Conservation (phyloP, 768 basidiomycete species). For the Termitomyces sp. region DNA sequence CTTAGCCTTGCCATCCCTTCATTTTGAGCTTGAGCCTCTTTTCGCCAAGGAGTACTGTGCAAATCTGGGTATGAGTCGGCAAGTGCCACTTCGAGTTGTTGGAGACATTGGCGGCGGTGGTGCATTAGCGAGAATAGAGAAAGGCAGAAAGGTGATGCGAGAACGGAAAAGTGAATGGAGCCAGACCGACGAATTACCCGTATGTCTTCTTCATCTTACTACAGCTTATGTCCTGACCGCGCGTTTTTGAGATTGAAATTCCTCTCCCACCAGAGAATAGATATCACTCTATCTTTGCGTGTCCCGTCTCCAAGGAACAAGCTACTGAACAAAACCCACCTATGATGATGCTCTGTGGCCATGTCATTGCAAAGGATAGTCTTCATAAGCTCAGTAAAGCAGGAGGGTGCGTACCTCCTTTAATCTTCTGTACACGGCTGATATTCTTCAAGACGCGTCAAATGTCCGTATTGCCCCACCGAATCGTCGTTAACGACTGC, state of each 20-base stretch:
- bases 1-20: constrained; percentile 63
- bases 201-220: constrained; percentile 25
- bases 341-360: constrained; percentile 97
- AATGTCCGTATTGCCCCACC: constrained; percentile 93
- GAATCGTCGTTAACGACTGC: constrained; percentile 60
- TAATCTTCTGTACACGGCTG: not conserved
- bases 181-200: constrained; percentile 84
- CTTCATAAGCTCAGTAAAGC: constrained; percentile 85
- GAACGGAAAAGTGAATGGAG: constrained; percentile 93
- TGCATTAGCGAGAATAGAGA: constrained; percentile 87
- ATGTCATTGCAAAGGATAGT: constrained; percentile 92
- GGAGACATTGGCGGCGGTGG: constrained; percentile 93
- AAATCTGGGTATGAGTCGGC: constrained; percentile 80
- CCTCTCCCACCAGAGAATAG: constrained; percentile 79
- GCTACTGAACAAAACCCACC: constrained; percentile 91
- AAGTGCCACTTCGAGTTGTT: constrained; percentile 82
- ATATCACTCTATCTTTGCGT: constrained; percentile 96
- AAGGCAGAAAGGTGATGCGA: constrained; percentile 89
- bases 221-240: not conserved
- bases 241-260: constrained; percentile 75
- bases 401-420: constrained; percentile 42
- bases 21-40: constrained; percentile 72
- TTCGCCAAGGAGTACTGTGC: constrained; percentile 91
- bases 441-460: constrained; percentile 61
- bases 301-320: constrained; percentile 97